Conservation (phyloP, 768 basidiomycete species). For the Trametes punicea region DNA sequence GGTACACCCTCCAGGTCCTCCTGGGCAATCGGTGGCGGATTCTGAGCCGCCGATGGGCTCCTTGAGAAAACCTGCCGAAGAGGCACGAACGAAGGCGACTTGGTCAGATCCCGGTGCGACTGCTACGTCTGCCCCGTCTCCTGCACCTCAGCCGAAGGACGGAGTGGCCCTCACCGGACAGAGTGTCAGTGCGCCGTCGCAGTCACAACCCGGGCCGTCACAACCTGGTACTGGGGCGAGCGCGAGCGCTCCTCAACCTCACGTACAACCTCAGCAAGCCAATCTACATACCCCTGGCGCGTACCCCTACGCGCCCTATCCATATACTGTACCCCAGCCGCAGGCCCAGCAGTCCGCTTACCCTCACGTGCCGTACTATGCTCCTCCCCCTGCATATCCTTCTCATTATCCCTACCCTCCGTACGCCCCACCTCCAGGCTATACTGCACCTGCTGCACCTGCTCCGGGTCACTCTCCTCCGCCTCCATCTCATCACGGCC, state of each 20-base stretch:
- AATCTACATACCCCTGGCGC: constrained; percentile 22
- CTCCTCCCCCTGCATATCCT: constrained; percentile 42
- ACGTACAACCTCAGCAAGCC: constrained; percentile 9
- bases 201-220: neutral
- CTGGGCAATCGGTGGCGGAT: neutral
- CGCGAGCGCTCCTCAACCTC: constrained; percentile 15
- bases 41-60: constrained; percentile 25
- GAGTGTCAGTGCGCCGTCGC: neutral
- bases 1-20: constrained; percentile 18
- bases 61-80: constrained; percentile 19
- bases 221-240: constrained; percentile 19
- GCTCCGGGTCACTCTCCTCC: constrained; percentile 33
- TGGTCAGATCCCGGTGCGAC: neutral
- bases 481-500: constrained; percentile 27
- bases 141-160: neutral
- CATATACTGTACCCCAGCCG: constrained; percentile 34
- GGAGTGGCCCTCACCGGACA: neutral
- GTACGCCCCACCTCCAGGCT: constrained; percentile 29
- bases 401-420: constrained; percentile 36
- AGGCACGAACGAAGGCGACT: constrained; percentile 5
- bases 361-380: constrained; percentile 67
- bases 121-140: neutral
- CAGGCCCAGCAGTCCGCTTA: constrained; percentile 46
- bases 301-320: constrained; percentile 57
- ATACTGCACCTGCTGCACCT: constrained; percentile 36